These are phyloP conservation scores for Pyricularia grisea DNA, from an alignment of 2,329 filamentous ascomycete species.

Conservation along the genomic window DNA sequence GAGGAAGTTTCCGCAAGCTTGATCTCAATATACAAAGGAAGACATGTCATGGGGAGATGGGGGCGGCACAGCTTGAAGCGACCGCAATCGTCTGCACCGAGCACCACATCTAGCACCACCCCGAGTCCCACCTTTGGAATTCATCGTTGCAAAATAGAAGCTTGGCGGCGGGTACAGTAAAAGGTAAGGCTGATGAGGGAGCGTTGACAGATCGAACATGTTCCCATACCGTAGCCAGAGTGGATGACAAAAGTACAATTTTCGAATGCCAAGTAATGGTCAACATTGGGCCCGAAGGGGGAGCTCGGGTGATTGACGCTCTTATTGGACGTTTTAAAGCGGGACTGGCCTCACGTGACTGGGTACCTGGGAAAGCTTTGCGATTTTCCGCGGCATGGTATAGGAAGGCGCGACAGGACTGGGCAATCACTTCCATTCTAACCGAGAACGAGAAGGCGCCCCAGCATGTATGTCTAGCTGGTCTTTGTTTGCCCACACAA, in stretches of 20 bases:
- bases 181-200: not conserved
- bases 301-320: not conserved
- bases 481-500: not conserved
- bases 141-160: not conserved
- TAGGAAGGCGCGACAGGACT: not conserved
- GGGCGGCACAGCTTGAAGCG: not conserved
- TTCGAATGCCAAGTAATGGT: not conserved
- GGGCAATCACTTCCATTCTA: not conserved
- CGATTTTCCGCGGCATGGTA: too few species aligned
- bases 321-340: not conserved
- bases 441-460: too few species aligned
- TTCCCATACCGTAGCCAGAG: not conserved
- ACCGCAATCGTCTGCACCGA: not conserved
- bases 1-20: not conserved
- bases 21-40: not conserved
- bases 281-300: not conserved
- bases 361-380: not conserved
- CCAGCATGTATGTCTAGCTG: not conserved
- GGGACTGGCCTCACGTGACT: not conserved
- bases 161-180: not conserved
- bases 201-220: not conserved
- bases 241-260: not conserved
- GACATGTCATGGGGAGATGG: not conserved
- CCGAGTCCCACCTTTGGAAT: not conserved
- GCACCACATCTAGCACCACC: not conserved